Evolutionary conservation across 805 yeast species (phyloP).

Genomic region (Priceomyces carsonii): DNA sequence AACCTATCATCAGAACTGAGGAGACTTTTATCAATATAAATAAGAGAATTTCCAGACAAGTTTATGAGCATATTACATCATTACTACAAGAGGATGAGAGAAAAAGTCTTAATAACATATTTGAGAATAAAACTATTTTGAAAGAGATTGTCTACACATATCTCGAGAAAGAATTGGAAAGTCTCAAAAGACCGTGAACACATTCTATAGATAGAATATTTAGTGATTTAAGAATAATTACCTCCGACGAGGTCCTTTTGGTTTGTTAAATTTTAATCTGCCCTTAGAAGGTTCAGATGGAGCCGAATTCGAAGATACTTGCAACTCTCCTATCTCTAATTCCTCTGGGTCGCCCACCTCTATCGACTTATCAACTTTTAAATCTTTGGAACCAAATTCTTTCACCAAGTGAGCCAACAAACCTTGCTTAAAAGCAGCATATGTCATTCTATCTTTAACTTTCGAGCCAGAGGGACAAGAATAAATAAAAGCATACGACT

Average conservation of each 20-base stretch:
- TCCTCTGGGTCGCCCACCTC: constrained; percentile 78
- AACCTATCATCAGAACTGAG: constrained; percentile 28
- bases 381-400: constrained; percentile 25
- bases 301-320: constrained; percentile 15
- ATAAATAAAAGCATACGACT: constrained; percentile 62
- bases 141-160: constrained; percentile 22
- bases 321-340: constrained; percentile 55
- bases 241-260: constrained; percentile 67
- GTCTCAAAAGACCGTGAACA: too few species aligned
- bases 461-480: constrained; percentile 89
- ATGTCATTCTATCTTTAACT: constrained; percentile 89
- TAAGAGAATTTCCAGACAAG: constrained; percentile 57
- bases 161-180: constrained; percentile 21
- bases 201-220: too few species aligned
- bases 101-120: constrained; percentile 14
- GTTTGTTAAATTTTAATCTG: constrained; percentile 50
- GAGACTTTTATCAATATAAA: constrained; percentile 59
- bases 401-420: constrained; percentile 52
- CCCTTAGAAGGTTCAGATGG: constrained; percentile 8
- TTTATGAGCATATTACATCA: constrained; percentile 45
- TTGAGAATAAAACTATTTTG: constrained; percentile 17
- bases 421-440: constrained; percentile 78
- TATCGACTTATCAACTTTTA: constrained; percentile 44
- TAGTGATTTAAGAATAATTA: constrained; percentile 11
- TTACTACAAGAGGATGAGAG: constrained; percentile 10